A percentile compares a stretch with the other conserved stretches of the same genome.
Evolutionary conservation across 2,329 filamentous ascomycete genomes (phyloP).

Genomic region (Colletotrichum sp.): DNA sequence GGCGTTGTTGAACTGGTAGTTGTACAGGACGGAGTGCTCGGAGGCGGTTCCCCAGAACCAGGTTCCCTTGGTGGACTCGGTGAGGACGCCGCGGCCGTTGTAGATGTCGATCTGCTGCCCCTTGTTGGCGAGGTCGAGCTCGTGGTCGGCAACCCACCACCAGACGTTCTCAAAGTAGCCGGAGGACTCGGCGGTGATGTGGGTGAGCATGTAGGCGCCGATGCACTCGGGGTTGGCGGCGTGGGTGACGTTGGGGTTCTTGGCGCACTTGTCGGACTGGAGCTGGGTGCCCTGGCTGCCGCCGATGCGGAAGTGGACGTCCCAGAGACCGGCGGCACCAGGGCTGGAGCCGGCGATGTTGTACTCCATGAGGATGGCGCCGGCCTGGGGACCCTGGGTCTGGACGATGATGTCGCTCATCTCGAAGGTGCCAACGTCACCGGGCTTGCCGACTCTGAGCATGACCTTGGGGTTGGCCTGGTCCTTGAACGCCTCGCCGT

Average conservation of each 20-base stretch:
- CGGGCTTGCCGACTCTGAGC: constrained; percentile 80
- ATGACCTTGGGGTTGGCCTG: constrained; percentile 79
- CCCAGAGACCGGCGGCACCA: constrained; percentile 85
- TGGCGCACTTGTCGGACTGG: constrained; percentile 79
- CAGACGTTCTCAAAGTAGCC: constrained; percentile 88
- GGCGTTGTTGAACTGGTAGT: constrained; percentile 84
- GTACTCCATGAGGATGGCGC: constrained; percentile 91
- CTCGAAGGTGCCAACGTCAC: constrained; percentile 81
- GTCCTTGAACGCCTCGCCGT: constrained; percentile 76
- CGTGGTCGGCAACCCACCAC: constrained; percentile 92
- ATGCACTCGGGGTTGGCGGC: constrained; percentile 70
- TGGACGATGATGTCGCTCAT: constrained; percentile 88
- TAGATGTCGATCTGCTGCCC: constrained; percentile 81
- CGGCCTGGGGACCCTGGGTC: constrained; percentile 82
- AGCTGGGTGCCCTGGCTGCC: constrained; percentile 85
- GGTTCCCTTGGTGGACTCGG: constrained; percentile 76
- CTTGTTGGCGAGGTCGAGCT: constrained; percentile 76
- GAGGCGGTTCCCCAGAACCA: constrained; percentile 84
- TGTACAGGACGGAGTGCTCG: constrained; percentile 73
- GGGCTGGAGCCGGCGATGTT: constrained; percentile 74
- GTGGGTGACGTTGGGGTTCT: constrained; percentile 71
- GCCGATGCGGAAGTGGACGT: constrained; percentile 93
- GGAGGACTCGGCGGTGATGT: constrained; percentile 66
- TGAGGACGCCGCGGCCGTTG: constrained; percentile 82
- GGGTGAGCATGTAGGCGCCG: constrained; percentile 74